Percentiles rank a stretch among this genome's conserved stretches.
These are phyloP conservation scores for Starmerella apis DNA, from an alignment of 805 yeast genomes.

Conservation along the genomic window DNA sequence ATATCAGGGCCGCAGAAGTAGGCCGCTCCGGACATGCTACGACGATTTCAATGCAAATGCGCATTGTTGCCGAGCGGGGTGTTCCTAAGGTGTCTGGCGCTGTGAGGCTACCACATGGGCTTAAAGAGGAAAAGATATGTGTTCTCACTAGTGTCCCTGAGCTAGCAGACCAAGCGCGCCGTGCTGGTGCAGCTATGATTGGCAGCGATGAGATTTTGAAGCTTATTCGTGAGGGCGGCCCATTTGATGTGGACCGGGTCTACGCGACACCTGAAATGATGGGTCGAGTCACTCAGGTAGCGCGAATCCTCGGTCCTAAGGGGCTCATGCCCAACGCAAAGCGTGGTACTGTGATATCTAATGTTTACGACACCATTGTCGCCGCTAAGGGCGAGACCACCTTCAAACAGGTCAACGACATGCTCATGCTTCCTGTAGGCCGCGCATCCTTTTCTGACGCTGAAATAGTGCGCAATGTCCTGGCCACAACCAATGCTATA, in stretches of 20 bases:
- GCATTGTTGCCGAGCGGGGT: constrained; percentile 64
- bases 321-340: constrained; percentile 82
- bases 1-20: constrained; percentile 78
- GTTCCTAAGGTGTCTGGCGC: constrained; percentile 64
- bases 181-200: constrained; percentile 51
- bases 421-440: constrained; percentile 60
- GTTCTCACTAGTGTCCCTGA: constrained; percentile 56
- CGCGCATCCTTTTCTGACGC: constrained; percentile 66
- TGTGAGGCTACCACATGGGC: constrained; percentile 60
- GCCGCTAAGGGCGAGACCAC: constrained; percentile 57
- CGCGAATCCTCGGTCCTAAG: constrained; percentile 75
- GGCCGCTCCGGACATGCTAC: constrained; percentile 69
- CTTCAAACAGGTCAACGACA: constrained; percentile 61
- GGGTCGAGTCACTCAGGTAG: constrained; percentile 50
- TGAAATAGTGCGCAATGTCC: constrained; percentile 61
- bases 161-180: constrained; percentile 43
- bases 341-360: constrained; percentile 74
- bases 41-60: constrained; percentile 54
- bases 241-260: constrained; percentile 55
- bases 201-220: constrained; percentile 69
- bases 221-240: constrained; percentile 34
- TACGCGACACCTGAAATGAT: constrained; percentile 78
- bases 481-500: constrained; percentile 55
- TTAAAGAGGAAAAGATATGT: constrained; percentile 52
- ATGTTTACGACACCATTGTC: constrained; percentile 45